Evolutionary conservation across 169 alveolate species (phyloP).

Genomic region (Theileria parva): DNA sequence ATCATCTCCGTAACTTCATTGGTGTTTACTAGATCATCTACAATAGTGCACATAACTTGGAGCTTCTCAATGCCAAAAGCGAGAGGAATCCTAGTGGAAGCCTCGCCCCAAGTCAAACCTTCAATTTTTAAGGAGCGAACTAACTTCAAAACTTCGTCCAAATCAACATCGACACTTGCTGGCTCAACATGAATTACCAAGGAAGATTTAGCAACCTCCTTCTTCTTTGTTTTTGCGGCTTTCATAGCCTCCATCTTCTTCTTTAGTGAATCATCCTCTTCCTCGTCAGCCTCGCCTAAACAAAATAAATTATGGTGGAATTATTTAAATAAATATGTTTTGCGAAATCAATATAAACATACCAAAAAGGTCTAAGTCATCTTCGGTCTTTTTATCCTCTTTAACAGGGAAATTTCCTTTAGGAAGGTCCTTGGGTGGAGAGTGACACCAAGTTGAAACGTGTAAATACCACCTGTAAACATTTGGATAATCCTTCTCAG

Average conservation of each 20-base stretch:
- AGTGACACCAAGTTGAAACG: conserved; percentile 58
- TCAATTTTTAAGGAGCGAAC: conserved; percentile 78
- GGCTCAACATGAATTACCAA: conserved; percentile 84
- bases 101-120: conserved; percentile 85
- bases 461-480: conserved; percentile 62
- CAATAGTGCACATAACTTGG: conserved; percentile 82
- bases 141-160: conserved; percentile 75
- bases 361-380: conserved; percentile 66
- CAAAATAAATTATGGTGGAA: background rate
- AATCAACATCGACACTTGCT: conserved; percentile 75
- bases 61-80: conserved; percentile 84
- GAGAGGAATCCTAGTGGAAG: conserved; percentile 80
- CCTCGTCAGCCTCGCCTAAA: conserved; percentile 67
- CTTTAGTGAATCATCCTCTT: conserved; percentile 70
- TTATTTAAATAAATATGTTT: no score
- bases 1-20: conserved; percentile 77
- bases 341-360: conserved; percentile 3
- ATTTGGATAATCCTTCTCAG: conserved; percentile 32
- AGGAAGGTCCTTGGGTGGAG: conserved; percentile 61
- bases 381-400: conserved; percentile 46
- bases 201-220: conserved; percentile 75
- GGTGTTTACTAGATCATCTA: conserved; percentile 83
- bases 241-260: conserved; percentile 80
- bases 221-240: conserved; percentile 73
- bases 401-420: conserved; percentile 46